phyloP scores from a whole-genome alignment of 768 basidiomycete species.

The Trametes villosa region DNA sequence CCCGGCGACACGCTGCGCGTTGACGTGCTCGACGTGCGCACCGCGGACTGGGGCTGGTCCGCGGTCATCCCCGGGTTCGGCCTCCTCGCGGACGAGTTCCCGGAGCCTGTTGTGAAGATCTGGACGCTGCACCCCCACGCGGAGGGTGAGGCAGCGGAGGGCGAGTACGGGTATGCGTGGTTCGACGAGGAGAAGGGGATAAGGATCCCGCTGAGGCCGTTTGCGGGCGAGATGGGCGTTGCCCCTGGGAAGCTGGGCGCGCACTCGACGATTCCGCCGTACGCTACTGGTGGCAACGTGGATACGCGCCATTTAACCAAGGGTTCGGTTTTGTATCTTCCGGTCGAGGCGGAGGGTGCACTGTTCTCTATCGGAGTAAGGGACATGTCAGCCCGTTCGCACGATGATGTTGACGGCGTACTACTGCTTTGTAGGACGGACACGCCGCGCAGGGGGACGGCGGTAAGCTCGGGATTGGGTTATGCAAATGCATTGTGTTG shows the following conservation, averaged over 20 bases:
- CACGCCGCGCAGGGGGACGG: slow-evolving; percentile 72
- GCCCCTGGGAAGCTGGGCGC: slow-evolving; percentile 53
- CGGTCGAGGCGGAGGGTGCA: slow-evolving; percentile 62
- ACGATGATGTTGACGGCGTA: background rate
- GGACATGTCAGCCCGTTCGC: background rate
- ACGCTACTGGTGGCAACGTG: slow-evolving; percentile 62
- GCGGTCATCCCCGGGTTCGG: slow-evolving; percentile 63
- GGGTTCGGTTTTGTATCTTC: slow-evolving; percentile 63
- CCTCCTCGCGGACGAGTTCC: slow-evolving; percentile 58
- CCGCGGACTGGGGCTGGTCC: slow-evolving; percentile 68
- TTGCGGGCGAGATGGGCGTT: slow-evolving; percentile 69
- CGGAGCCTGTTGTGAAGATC: slow-evolving; percentile 55
- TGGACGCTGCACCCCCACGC: slow-evolving; percentile 48
- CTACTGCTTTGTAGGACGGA: slow-evolving; percentile 49
- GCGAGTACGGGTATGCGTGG: slow-evolving; percentile 48
- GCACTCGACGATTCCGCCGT: slow-evolving; percentile 66
- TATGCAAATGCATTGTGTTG: background rate
- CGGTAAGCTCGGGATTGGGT: slow-evolving; percentile 43
- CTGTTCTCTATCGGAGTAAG: slow-evolving; percentile 64
- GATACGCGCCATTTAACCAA: slow-evolving; percentile 59
- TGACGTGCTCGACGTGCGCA: slow-evolving; percentile 54
- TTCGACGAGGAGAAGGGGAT: slow-evolving; percentile 53
- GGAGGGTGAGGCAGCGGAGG: background rate
- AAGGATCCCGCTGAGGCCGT: slow-evolving; percentile 56
- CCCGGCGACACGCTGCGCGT: slow-evolving; percentile 65